Base-by-base conservation (phyloP, 2,329 filamentous ascomycete genomes). In the Phaeosphaeriaceae sp. region DNA sequence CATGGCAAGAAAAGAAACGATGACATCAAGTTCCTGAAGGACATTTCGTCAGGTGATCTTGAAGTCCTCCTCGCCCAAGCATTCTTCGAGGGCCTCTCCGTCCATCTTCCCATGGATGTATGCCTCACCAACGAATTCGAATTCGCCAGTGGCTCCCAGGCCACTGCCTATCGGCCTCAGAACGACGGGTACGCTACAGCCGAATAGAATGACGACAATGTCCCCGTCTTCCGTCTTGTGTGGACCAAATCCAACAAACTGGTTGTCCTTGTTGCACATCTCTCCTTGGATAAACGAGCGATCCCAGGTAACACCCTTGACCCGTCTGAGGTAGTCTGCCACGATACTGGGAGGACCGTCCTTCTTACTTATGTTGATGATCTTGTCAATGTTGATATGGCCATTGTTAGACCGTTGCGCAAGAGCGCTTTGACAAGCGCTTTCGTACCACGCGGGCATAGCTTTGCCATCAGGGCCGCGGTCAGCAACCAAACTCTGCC, bases 101-200 rank as follows among this genome's bases (percentile, higher is more conserved):
- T 59, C 51, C 60, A 62, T 62, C 40, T 54, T 48, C 2, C 60
- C 56, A 32, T 62, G 35, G 15, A 62, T 47, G 23, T 59, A 62
- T 17, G 48, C 43, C 23, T 59, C 56, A 15, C 56, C 60, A 7
- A 59, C n/a, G 19, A 61, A 54, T 22, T 53, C 17, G 42, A 47
- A 46, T 8, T 43, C 49, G 30, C 22, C 6, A 6, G 19, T n/a
- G 10, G 35, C 40, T 11, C 19, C n/a, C 1, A n/a, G 2, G 26
- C n/a, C 24, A 9, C 15, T 15, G 11, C 19, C 6, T 10, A n/a
- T 15, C 7, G 49, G 55, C 21, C 55, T 60, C 15, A 63, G 30
- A 6, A 63, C 46, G 30, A 57, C 48, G 10, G 54, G 56, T 5
- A 59, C 56, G 24, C 60, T 63, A 24, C 60, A 63, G 2, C 56